phyloP scores from a whole-genome alignment of 169 alveolate genomes.

The Eimeria tenella region DNA sequence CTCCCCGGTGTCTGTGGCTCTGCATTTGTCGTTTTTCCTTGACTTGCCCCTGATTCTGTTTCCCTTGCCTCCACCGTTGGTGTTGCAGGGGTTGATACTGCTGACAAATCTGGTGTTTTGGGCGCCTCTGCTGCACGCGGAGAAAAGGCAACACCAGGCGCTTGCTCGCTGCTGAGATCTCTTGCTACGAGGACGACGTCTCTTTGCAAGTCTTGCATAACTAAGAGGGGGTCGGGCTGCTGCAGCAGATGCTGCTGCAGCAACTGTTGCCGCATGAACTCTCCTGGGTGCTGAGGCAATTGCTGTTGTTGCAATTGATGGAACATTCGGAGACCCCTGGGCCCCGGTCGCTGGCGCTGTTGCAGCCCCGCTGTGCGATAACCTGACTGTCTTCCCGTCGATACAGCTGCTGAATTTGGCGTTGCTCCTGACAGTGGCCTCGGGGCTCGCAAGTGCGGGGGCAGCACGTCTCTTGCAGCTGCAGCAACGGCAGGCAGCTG shows the following conservation, averaged over 20 bases:
- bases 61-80: neutral
- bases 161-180: constrained; percentile 18
- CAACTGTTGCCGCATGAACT: constrained; percentile 30
- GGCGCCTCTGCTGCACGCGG: neutral
- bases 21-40: neutral
- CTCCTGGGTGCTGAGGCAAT: constrained; percentile 34
- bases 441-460: constrained; percentile 74
- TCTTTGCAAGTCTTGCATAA: constrained; percentile 47
- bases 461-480: constrained; percentile 37
- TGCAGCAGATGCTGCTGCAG: constrained; percentile 51
- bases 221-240: constrained; percentile 52
- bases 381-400: constrained; percentile 16
- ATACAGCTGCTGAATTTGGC: neutral
- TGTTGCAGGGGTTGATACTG: constrained; percentile 2
- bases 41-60: neutral
- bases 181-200: constrained; percentile 25
- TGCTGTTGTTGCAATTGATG: constrained; percentile 29
- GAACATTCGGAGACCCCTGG: constrained; percentile 1
- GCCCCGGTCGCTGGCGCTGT: constrained; percentile 24
- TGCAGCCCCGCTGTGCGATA: constrained; percentile 20
- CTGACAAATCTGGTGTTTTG: neutral
- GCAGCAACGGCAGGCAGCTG: constrained; percentile 48
- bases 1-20: neutral
- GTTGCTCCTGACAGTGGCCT: constrained; percentile 18
- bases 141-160: neutral